Base-by-base conservation (phyloP, 805 yeast genomes). In the Saturnispora quitensis region DNA sequence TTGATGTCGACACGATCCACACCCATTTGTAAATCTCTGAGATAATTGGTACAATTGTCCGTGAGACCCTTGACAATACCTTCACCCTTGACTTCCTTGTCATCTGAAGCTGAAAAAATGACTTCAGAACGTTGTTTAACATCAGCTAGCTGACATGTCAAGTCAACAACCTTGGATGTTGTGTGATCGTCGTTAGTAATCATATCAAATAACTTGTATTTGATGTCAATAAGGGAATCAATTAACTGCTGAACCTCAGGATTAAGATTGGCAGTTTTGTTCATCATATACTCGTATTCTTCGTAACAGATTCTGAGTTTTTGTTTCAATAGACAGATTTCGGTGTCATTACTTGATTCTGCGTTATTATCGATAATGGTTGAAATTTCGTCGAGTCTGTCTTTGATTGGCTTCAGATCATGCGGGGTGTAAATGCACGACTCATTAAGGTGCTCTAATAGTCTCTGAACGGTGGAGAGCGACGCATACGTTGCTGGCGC, bases 401-500 rank as follows among this genome's bases (percentile, higher is more conserved):
- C 79, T 53, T 79, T 74, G 48, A 93, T 86, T 1, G 97, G 95
- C 54, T 73, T 71, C 57, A 89, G 75, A 65, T 93, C 99, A 59
- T 85, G 86, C 51, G 79, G 80, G 1, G 97, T 89, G 67, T 82
- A 91, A 20, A 87, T 88, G 51, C 81, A 82, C 47, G 87, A 79
- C 63, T 87, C 96, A 57, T 80, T 78, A 55, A 91, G 71, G 68
- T 91, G 98, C 56, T 81, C 86, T 58, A 93, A 73, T 53, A 93
- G 71, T 58, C 93, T 81, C 68, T 84, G 84, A 20, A 93, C 95
- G 0, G 98, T 89, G 42, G 89, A 76, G 42, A 91, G 70, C 3
- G 95, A 86, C 5, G 96, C 91, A 68, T 86, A 93, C 1, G 96
- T 87, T 4, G 97, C 96, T 1, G 98, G 96, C 1, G 97, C 96